Conservation (phyloP, 1,284 basidiomycete genomes). For the Schizophyllum amplum region DNA sequence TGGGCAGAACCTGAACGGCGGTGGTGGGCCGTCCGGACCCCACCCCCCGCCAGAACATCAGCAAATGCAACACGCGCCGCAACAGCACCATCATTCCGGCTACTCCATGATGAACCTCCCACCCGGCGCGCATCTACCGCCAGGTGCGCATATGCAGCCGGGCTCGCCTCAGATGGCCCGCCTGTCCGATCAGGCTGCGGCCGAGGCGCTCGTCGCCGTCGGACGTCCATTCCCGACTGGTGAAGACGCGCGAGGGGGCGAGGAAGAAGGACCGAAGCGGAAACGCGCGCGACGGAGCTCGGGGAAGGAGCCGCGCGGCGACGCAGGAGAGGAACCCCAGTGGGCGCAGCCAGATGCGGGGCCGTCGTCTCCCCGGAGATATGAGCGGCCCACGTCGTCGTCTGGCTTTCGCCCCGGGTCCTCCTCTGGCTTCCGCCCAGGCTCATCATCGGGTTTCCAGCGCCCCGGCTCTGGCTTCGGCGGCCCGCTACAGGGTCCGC, state of each 20-base stretch:
- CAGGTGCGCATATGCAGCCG: slow-evolving; percentile 2
- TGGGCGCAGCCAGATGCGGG: slow-evolving; percentile 8
- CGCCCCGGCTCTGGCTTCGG: background rate
- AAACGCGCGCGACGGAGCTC: slow-evolving; percentile 9
- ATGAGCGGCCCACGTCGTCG: background rate
- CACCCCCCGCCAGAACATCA: background rate
- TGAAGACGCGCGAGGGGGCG: slow-evolving; percentile 28
- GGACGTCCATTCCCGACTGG: slow-evolving; percentile 52
- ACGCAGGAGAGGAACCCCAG: slow-evolving; percentile 15
- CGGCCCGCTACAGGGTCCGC: slow-evolving; percentile 1
- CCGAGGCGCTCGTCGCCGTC: slow-evolving; percentile 74
- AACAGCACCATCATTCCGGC: background rate
- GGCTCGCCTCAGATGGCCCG: slow-evolving; percentile 27
- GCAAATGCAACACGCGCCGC: background rate
- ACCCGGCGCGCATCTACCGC: background rate
- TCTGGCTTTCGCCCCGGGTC: background rate
- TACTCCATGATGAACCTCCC: background rate
- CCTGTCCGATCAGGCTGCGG: slow-evolving; percentile 76
- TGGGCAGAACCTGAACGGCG: background rate
- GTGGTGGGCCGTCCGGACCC: too few relatives aligned
- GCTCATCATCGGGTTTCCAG: background rate
- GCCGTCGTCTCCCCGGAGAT: slow-evolving; percentile 1
- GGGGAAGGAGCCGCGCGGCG: background rate
- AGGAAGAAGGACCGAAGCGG: slow-evolving; percentile 22
- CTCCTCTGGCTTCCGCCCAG: background rate